Base-by-base conservation (phyloP, 148 eudicot genomes). In the Linanthus parryae region DNA sequence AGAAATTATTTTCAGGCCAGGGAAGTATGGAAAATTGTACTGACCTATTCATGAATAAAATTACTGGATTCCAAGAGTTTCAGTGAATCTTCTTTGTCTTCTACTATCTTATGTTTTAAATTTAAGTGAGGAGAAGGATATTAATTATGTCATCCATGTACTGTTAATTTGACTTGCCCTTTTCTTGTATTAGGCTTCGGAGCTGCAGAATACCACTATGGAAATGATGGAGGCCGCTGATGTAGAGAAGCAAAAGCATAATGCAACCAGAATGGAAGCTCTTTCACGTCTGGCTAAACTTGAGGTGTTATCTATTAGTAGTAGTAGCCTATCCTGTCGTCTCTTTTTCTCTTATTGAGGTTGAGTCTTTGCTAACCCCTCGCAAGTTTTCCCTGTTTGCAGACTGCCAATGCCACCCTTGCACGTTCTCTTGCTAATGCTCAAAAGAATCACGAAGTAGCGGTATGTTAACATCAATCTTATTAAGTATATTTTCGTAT, bases 191-290 rank as follows among this genome's bases (percentile, higher is more conserved):
- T 70, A 92, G 99, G 99, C 96, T 60, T 84, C 85, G 28, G 83
- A 92, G 56, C 63, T 92, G 67, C 99, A 92, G 57, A 77, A 78
- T 31, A 77, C 79, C 31, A 92, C 73, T 78, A 92, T 84, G 80
- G 96, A 87, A 57, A 84, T 66, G 58, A 87, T 92, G 99, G 94
- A 92, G 58, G 99, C 99, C 40, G 94, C 65, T 30, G 99, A 92
- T 28, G 24, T 79, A 20, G 99, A 92, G 73, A 92, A 92, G 80
- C 96, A 82, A 67, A 92, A 92, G 58, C 99, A 92, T 66, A 92
- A 84, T 58, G 80, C 64, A 68, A 92, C 99, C 22, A 80, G 96
- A 63, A 92, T 92, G 99, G 99, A 87, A 73, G 78, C 75, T 52
- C 75, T 92, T 13, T 60, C 75, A 18, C 83, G 79, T 51, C 53